Evolutionary conservation across 768 basidiomycete species (phyloP).

Genomic region (Suillus bovinus): DNA sequence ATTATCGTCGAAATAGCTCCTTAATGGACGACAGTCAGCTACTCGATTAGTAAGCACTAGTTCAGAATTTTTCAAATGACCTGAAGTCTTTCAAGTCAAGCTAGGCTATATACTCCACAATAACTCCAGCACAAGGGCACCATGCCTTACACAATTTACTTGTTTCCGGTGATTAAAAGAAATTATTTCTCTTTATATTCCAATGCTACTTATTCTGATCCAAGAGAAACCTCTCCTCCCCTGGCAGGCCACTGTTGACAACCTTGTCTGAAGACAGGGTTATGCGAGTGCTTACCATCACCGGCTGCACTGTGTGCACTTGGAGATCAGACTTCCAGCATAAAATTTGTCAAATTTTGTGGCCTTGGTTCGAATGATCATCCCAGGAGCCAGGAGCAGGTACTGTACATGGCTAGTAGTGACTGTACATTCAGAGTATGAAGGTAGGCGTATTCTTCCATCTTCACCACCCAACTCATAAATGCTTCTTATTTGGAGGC

Average conservation of each 20-base stretch:
- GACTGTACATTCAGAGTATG: slow-evolving; percentile 94
- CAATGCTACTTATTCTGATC: slow-evolving; percentile 8
- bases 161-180: too few relatives aligned
- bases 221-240: slow-evolving; percentile 68
- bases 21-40: too few relatives aligned
- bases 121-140: too few relatives aligned
- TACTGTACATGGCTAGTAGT: slow-evolving; percentile 92
- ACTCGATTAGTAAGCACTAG: too few relatives aligned
- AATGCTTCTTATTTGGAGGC: slow-evolving; percentile 61
- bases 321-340: slow-evolving; percentile 90
- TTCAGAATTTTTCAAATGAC: too few relatives aligned
- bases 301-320: slow-evolving; percentile 66
- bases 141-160: too few relatives aligned
- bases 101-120: too few relatives aligned
- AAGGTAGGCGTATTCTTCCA: slow-evolving; percentile 44
- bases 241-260: slow-evolving; percentile 87
- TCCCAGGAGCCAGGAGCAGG: slow-evolving; percentile 41
- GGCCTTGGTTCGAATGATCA: slow-evolving; percentile 66
- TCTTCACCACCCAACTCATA: slow-evolving; percentile 1
- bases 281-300: slow-evolving; percentile 81
- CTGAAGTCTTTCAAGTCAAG: too few relatives aligned
- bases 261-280: slow-evolving; percentile 96
- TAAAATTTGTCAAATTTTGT: slow-evolving; percentile 96
- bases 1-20: too few relatives aligned
- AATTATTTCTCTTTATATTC: not conserved